phyloP scores from a whole-genome alignment of 768 basidiomycete species.

The Leccinum broughii region DNA sequence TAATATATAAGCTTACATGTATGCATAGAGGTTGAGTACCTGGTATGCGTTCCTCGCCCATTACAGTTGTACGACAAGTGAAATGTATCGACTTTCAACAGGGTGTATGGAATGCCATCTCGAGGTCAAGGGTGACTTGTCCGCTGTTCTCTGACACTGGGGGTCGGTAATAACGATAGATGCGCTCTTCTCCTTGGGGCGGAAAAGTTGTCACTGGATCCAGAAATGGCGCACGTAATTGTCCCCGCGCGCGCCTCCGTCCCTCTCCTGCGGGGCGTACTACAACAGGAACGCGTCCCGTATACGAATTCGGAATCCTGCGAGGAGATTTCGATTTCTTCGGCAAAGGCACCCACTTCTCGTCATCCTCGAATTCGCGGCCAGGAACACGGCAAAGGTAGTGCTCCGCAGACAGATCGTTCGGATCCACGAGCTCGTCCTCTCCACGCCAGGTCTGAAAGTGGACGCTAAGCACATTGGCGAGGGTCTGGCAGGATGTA shows the following conservation, averaged over 20 bases:
- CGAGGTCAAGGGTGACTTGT: not conserved
- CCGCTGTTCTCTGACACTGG: not conserved
- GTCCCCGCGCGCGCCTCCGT: slow-evolving; percentile 12
- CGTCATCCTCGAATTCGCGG: slow-evolving; percentile 13
- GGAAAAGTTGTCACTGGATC: slow-evolving; percentile 7
- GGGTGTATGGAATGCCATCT: not conserved
- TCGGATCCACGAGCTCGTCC: slow-evolving; percentile 4
- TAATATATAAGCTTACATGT: slow-evolving; percentile 8
- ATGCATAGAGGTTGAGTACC: not conserved
- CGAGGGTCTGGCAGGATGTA: slow-evolving; percentile 14
- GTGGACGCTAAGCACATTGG: slow-evolving; percentile 2
- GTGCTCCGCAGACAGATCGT: not conserved
- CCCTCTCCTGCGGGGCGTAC: slow-evolving; percentile 3
- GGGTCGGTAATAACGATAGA: slow-evolving; percentile 2
- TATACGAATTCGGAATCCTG: not conserved
- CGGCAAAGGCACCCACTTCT: slow-evolving; percentile 25
- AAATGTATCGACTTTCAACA: not conserved
- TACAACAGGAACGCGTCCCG: not conserved
- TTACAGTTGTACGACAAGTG: not conserved
- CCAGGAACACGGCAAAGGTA: not conserved
- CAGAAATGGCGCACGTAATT: slow-evolving; percentile 6
- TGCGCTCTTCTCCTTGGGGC: slow-evolving; percentile 17
- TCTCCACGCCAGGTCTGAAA: not conserved
- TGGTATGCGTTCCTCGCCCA: not conserved
- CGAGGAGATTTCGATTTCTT: not conserved